Conservation (phyloP, 345 rosid genomes). For the Isatis tinctoria region DNA sequence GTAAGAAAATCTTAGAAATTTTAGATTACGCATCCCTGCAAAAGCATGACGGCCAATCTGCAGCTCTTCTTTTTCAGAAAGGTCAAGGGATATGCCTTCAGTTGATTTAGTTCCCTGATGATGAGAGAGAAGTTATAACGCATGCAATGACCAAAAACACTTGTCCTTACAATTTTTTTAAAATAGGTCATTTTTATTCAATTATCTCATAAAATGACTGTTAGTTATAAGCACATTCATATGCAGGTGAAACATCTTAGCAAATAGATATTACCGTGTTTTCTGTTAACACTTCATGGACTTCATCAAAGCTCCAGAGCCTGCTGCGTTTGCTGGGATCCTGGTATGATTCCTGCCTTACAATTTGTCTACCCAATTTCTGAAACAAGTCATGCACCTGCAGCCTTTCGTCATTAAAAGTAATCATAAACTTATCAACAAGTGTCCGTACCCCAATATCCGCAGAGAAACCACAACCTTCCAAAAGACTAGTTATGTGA, state of each 20-base stretch:
- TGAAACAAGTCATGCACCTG: conserved; percentile 21
- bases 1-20: not conserved
- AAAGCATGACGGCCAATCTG: not conserved
- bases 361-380: conserved; percentile 34
- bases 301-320: conserved; percentile 21
- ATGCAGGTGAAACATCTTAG: too few species aligned
- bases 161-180: too few species aligned
- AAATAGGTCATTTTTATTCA: too few species aligned
- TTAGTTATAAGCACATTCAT: too few species aligned
- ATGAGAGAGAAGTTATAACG: not conserved
- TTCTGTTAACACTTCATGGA: conserved; percentile 3
- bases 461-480: conserved; percentile 8
- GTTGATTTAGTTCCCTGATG: not conserved
- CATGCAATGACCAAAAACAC: too few species aligned
- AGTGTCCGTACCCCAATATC: conserved; percentile 11
- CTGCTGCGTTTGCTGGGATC: conserved; percentile 26
- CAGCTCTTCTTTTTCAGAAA: not conserved
- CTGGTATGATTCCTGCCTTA: conserved; percentile 21
- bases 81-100: conserved; percentile 10
- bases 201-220: too few species aligned
- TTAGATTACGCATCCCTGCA: not conserved
- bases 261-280: conserved; percentile 1
- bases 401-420: not conserved
- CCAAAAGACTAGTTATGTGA: not conserved
- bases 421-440: not conserved